Conservation (phyloP, 148 eudicot genomes). For the Cornus suecica region DNA sequence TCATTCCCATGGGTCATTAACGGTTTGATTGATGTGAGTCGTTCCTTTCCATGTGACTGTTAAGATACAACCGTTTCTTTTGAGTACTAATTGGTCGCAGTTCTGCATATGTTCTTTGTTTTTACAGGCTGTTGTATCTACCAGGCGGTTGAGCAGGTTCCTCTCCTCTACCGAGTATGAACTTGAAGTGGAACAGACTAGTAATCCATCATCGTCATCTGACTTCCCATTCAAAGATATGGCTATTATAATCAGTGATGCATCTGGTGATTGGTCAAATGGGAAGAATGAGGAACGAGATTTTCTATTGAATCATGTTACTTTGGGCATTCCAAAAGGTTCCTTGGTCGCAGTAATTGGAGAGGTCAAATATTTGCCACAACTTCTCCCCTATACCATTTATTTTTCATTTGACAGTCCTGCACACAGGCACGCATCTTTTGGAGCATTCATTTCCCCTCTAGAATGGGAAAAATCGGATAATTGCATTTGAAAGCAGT, state of each 20-base stretch:
- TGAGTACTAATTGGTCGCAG: neutral
- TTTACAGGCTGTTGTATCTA: constrained; percentile 73
- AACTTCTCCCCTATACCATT: neutral
- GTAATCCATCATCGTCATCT: constrained; percentile 27
- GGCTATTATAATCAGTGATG: constrained; percentile 60
- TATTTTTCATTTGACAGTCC: no score
- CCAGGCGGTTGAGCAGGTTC: constrained; percentile 72
- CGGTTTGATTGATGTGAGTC: constrained; percentile 92
- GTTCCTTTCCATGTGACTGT: constrained; percentile 2
- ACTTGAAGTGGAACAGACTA: constrained; percentile 18
- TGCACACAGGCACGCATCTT: no score
- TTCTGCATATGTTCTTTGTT: neutral
- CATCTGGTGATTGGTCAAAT: constrained; percentile 75
- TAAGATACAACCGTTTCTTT: neutral
- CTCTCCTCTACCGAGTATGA: constrained; percentile 63
- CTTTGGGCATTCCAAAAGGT: constrained; percentile 67
- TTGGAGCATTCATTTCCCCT: no score
- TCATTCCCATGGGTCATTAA: constrained; percentile 99
- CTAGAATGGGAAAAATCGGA: no score
- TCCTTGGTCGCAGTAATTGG: constrained; percentile 76
- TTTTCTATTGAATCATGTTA: constrained; percentile 52
- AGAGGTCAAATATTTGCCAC: constrained; percentile 50
- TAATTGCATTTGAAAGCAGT: no score
- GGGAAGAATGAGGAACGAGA: constrained; percentile 33
- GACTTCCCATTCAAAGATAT: constrained; percentile 32